Base-by-base conservation (phyloP, 257 asterid species). In the Rubia yunnanensis region DNA sequence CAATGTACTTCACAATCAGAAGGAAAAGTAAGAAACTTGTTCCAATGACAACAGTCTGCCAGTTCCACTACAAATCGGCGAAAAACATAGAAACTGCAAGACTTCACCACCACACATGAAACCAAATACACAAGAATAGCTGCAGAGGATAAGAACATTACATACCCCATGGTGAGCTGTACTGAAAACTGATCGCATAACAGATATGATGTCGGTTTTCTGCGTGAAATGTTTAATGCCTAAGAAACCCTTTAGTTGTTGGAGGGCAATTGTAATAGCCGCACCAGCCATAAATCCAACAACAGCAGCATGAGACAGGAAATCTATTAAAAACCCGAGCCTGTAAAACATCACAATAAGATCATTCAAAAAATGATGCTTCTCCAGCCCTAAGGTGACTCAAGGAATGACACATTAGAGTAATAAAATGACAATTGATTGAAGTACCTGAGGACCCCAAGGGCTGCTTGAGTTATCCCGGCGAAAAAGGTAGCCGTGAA, bases 261-360 rank as follows among this genome's bases (percentile, higher is more conserved):
- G 98, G 27, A 92, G 87, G 53, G 97, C 91, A 71, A 92, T 92
- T 27, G 98, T 92, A 66, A 92, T 87, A 17, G 98, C 98, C 14
- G 98, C 91, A 46, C 98, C 98, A 0, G 77, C 95, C 97, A 92
- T 89, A 77, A 92, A 92, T 50, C 98, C 98, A 52, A 92, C 96
- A 18, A 92, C 79, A 7, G 98, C 98, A 52, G 98, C 98, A 63
- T 92, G 98, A 9, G 98, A 92, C 63, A 92, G 73, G 77, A 92
- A 92, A 72, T 92, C 98, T 4, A 92, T 85, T 69, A 92, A 67
- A 83, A 92, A 92, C 13, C 98, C 98, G 81, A 92, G 72, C 78
- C 98, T 92, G 88, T 30, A 34, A 54, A 27, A 9, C 31, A 24
- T 28, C 34, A 49, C 26, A 26, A 56, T 76, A 31, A 41, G 9